These are phyloP conservation scores for Penicillium subrubescens DNA, from an alignment of 495 filamentous ascomycete species.

Conservation along the genomic window DNA sequence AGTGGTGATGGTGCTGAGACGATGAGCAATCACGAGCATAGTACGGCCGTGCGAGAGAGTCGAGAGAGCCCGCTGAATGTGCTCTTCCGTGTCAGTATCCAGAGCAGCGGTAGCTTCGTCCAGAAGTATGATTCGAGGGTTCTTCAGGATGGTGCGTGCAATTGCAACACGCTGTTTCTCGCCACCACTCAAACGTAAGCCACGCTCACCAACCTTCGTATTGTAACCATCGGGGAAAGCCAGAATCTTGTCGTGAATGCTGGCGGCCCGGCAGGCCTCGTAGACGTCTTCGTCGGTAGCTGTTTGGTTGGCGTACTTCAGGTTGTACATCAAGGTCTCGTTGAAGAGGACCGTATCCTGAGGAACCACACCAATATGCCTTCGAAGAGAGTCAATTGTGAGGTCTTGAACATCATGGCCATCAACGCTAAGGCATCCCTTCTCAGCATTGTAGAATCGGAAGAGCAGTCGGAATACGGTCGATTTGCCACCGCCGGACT, in stretches of 20 bases:
- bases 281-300: conserved; percentile 87
- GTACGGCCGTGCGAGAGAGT: conserved; percentile 82
- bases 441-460: conserved; percentile 84
- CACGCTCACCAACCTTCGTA: conserved; percentile 93
- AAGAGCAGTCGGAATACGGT: conserved; percentile 96
- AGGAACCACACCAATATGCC: conserved; percentile 91
- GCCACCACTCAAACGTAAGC: conserved; percentile 86
- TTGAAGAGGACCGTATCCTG: conserved; percentile 98
- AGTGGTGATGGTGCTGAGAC: conserved; percentile 89
- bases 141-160: conserved; percentile 93
- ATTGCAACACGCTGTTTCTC: conserved; percentile 98
- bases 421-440: conserved; percentile 80
- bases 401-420: conserved; percentile 80
- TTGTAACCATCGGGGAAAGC: conserved; percentile 89
- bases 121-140: conserved; percentile 92
- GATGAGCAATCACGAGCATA: conserved; percentile 82
- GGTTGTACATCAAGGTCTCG: conserved; percentile 94
- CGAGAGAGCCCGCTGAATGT: conserved; percentile 85
- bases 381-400: conserved; percentile 90
- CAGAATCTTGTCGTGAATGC: conserved; percentile 95
- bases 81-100: conserved; percentile 93
- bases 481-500: conserved; percentile 95
- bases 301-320: conserved; percentile 87
- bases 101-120: conserved; percentile 96
- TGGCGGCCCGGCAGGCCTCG: conserved; percentile 86